phyloP scores from a whole-genome alignment of 768 basidiomycete genomes.

The Tylopilus sp. region DNA sequence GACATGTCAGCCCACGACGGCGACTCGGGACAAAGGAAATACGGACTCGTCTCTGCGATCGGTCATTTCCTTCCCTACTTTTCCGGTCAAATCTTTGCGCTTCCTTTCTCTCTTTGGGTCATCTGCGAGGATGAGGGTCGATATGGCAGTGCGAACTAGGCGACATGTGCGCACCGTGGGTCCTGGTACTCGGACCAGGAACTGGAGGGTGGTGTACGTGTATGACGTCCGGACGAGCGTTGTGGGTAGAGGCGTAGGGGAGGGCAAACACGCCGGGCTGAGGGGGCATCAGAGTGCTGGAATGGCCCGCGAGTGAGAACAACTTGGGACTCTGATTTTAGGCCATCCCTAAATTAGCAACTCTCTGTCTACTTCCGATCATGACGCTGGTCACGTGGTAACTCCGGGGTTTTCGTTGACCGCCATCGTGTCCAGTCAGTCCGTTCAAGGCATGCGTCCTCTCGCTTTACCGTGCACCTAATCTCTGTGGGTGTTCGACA shows the following conservation, averaged over 20 bases:
- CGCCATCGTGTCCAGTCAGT: no score
- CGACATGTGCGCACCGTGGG: slow-evolving; percentile 34
- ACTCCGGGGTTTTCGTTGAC: neutral
- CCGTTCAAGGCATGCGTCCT: no score
- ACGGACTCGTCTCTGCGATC: slow-evolving; percentile 76
- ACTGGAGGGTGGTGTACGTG: slow-evolving; percentile 38
- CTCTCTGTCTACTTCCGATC: slow-evolving; percentile 15
- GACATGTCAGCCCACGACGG: slow-evolving; percentile 11
- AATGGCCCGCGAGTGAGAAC: neutral
- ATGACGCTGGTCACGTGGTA: slow-evolving; percentile 21
- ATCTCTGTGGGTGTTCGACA: no score
- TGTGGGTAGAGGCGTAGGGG: slow-evolving; percentile 49
- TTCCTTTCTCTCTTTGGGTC: slow-evolving; percentile 61
- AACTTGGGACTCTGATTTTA: slow-evolving; percentile 12
- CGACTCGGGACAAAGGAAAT: neutral
- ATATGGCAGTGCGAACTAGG: slow-evolving; percentile 17
- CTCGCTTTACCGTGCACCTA: no score
- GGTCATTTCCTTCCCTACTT: slow-evolving; percentile 66
- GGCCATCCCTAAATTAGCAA: slow-evolving; percentile 18
- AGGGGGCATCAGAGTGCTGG: slow-evolving; percentile 49
- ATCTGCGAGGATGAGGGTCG: slow-evolving; percentile 30
- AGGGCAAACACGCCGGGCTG: slow-evolving; percentile 67
- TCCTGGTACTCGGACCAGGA: slow-evolving; percentile 42
- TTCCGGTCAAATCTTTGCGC: slow-evolving; percentile 65
- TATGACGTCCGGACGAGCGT: slow-evolving; percentile 36